phyloP scores from a whole-genome alignment of 352 stramenopile species.

The Phytophthora macrochlamydospora region DNA sequence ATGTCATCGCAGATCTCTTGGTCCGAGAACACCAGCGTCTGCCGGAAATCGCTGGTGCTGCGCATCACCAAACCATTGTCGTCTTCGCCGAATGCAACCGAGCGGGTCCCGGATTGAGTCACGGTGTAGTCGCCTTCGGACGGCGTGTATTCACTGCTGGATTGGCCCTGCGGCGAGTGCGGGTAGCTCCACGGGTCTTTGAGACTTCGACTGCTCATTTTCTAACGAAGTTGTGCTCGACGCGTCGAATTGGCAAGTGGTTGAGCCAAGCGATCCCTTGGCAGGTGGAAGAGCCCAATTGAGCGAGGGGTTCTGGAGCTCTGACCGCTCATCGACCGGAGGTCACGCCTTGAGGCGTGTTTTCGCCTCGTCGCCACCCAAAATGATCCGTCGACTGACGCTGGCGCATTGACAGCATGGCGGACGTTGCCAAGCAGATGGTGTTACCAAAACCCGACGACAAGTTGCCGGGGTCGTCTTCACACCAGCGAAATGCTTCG shows the following conservation, averaged over 20 bases:
- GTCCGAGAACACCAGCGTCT: constrained; percentile 51
- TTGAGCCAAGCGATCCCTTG: constrained; percentile 9
- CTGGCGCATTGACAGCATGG: constrained; percentile 13
- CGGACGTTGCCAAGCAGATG: constrained; percentile 12
- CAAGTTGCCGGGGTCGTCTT: no score
- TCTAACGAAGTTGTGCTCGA: not conserved
- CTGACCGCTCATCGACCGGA: not conserved
- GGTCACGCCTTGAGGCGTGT: constrained; percentile 9
- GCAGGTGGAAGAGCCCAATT: constrained; percentile 14
- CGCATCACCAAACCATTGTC: constrained; percentile 31
- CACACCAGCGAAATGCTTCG: not conserved
- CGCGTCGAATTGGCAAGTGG: constrained; percentile 28
- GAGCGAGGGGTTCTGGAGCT: constrained; percentile 1
- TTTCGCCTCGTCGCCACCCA: constrained; percentile 5
- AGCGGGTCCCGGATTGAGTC: constrained; percentile 18
- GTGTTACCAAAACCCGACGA: not conserved
- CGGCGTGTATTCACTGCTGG: constrained; percentile 15
- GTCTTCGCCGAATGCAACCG: constrained; percentile 22
- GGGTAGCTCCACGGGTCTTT: constrained; percentile 16
- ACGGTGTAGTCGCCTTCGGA: constrained; percentile 27
- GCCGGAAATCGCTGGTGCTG: constrained; percentile 21
- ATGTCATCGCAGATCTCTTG: constrained; percentile 67
- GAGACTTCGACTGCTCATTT: constrained; percentile 22
- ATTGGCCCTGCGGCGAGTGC: constrained; percentile 11
- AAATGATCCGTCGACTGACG: constrained; percentile 28